A percentile compares a stretch with the other conserved stretches of the same genome.
These are phyloP conservation scores for Boletus rubropictus DNA, from an alignment of 768 basidiomycete species.

Conservation along the genomic window DNA sequence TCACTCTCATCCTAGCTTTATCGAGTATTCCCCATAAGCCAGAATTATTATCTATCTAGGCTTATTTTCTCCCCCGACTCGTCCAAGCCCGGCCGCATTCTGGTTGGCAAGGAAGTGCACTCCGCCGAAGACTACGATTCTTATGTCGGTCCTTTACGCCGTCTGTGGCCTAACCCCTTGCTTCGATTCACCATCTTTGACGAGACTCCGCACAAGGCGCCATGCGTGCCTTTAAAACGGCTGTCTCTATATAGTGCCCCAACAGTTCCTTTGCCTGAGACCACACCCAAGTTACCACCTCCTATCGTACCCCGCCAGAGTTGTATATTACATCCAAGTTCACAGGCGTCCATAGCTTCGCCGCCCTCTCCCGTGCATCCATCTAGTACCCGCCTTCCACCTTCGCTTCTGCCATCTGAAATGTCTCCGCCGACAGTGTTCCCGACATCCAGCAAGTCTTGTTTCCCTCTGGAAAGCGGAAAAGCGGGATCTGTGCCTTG, in stretches of 20 bases:
- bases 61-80: conserved; percentile 65
- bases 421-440: not conserved
- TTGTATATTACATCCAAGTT: not conserved
- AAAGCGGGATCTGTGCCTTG: conserved; percentile 21
- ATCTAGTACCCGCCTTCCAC: not conserved
- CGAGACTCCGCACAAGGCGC: conserved; percentile 38
- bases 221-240: conserved; percentile 9
- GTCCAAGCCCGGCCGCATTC: conserved; percentile 47
- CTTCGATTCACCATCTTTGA: conserved; percentile 61
- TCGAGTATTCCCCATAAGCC: conserved; percentile 61
- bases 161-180: conserved; percentile 52
- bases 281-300: not conserved
- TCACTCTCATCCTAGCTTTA: conserved; percentile 46
- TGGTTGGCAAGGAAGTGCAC: conserved; percentile 58
- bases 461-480: not conserved
- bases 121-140: conserved; percentile 51
- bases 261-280: not conserved
- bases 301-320: not conserved
- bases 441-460: not conserved
- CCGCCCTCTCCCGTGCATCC: conserved; percentile 26
- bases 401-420: conserved; percentile 10
- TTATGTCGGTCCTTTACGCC: conserved; percentile 45
- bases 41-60: conserved; percentile 56
- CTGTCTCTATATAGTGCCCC: conserved; percentile 3
- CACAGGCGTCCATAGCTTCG: not conserved